Conservation (phyloP, 179 eudicot species). For the Corrigiola litoralis region DNA sequence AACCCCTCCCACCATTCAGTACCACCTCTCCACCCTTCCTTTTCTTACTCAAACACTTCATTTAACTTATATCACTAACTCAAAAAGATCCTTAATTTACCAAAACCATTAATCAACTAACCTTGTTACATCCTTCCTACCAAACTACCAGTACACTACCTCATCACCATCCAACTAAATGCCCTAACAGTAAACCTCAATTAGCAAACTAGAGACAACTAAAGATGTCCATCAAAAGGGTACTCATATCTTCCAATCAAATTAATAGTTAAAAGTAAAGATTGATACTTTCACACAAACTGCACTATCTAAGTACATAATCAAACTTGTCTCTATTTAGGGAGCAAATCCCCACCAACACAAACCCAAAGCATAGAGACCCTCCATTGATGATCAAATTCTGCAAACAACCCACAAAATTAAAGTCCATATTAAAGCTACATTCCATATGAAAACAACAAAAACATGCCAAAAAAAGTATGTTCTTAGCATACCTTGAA, state of each 20-base stretch:
- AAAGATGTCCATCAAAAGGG: background rate
- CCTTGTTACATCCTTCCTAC: conserved; percentile 12
- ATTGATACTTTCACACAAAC: conserved; percentile 1
- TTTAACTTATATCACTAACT: conserved; percentile 13
- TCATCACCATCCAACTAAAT: background rate
- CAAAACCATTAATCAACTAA: conserved; percentile 10
- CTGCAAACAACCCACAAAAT: conserved; percentile 17
- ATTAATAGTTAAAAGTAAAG: background rate
- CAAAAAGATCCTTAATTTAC: background rate
- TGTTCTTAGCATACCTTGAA: conserved; percentile 18
- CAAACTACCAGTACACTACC: conserved; percentile 6
- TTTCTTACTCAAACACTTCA: conserved; percentile 60
- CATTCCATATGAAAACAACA: background rate
- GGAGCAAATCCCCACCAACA: conserved; percentile 18
- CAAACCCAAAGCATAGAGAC: conserved; percentile 20
- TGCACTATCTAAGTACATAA: background rate
- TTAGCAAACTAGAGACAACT: conserved; percentile 1
- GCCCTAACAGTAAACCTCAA: background rate
- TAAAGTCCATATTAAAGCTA: background rate
- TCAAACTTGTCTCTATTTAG: conserved; percentile 1
- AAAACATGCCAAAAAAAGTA: background rate
- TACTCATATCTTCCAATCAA: conserved; percentile 8
- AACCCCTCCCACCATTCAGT: conserved; percentile 18
- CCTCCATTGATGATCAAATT: conserved; percentile 23
- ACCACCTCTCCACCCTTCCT: conserved; percentile 53